Conservation (phyloP, 202 grass and related monocot species). For the Schoenoplectus tabernaemontani region DNA sequence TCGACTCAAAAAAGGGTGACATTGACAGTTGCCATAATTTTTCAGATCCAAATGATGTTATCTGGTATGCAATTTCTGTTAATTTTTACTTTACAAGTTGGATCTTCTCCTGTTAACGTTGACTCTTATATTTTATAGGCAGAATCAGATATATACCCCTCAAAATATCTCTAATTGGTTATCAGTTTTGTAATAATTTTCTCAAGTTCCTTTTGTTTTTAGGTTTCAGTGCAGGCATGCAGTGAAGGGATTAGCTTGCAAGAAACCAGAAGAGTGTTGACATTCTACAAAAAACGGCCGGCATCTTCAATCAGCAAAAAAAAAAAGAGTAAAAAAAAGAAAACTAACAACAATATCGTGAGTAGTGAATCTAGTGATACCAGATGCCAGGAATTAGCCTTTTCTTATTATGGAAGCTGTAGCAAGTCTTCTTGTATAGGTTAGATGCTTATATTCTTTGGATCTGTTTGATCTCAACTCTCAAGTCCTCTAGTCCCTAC, state of each 20-base stretch:
- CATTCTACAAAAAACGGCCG: background rate
- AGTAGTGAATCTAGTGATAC: background rate
- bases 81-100: constrained; percentile 2
- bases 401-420: background rate
- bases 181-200: background rate
- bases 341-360: background rate
- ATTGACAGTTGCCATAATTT: constrained; percentile 29
- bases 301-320: background rate
- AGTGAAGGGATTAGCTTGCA: constrained; percentile 69
- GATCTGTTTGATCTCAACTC: background rate
- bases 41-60: constrained; percentile 44
- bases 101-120: background rate
- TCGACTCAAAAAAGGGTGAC: constrained; percentile 19
- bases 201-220: constrained; percentile 3
- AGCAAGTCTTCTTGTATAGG: background rate
- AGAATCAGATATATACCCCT: too few relatives aligned
- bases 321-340: background rate
- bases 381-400: background rate
- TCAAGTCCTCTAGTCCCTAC: background rate
- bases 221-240: constrained; percentile 93
- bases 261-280: constrained; percentile 56
- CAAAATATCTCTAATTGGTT: too few relatives aligned
- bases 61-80: constrained; percentile 49
- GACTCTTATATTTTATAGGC: background rate
- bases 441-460: background rate